Conservation (phyloP, 768 basidiomycete genomes). For the Heimioporus sp. region DNA sequence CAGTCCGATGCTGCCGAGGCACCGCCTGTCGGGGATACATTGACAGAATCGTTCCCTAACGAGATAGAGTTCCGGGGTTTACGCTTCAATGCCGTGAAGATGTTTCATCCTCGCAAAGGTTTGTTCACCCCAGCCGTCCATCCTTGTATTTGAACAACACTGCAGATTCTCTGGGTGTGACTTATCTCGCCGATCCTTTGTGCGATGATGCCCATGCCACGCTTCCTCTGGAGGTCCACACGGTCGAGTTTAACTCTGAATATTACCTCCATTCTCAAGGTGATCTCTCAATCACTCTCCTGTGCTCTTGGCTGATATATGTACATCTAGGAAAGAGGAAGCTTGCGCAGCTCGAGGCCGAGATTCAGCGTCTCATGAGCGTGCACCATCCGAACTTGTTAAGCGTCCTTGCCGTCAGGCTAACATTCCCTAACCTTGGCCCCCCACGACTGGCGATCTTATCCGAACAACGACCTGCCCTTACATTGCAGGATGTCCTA, state of each 20-base stretch:
- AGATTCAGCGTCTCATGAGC: conserved; percentile 56
- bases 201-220: conserved; percentile 60
- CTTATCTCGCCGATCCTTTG: conserved; percentile 74
- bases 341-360: conserved; percentile 61
- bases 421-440: conserved; percentile 48
- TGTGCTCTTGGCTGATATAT: not conserved
- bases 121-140: conserved; percentile 11
- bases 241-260: conserved; percentile 60
- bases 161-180: conserved; percentile 60
- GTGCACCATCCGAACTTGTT: conserved; percentile 68
- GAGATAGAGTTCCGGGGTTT: conserved; percentile 60
- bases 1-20: conserved; percentile 72
- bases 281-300: conserved; percentile 1
- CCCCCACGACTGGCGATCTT: conserved; percentile 62
- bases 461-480: conserved; percentile 65
- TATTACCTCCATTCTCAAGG: conserved; percentile 73
- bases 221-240: conserved; percentile 64
- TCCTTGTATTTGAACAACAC: not conserved
- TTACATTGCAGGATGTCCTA: conserved; percentile 72
- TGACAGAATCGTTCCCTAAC: conserved; percentile 58
- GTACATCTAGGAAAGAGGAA: conserved; percentile 56
- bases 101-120: conserved; percentile 75
- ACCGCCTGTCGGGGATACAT: conserved; percentile 46
- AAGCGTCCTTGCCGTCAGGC: conserved; percentile 64
- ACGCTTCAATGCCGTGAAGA: conserved; percentile 60